A percentile compares a stretch with the other conserved stretches of the same genome.
phyloP scores from a whole-genome alignment of 768 basidiomycete genomes.

The Phlebiopsis flavidoalba region DNA sequence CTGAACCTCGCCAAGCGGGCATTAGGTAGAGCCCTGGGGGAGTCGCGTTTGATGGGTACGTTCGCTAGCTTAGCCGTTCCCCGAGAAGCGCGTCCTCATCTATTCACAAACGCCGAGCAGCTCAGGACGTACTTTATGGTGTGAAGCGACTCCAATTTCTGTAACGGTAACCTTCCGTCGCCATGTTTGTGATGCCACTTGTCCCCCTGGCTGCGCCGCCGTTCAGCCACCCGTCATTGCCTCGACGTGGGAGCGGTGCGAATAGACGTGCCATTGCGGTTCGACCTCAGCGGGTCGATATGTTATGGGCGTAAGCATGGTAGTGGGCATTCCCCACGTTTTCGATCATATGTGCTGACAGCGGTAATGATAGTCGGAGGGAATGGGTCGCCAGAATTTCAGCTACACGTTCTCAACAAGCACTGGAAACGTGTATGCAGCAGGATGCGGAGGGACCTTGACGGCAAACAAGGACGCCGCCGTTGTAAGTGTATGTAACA shows the following conservation, averaged over 20 bases:
- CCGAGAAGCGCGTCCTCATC: background rate
- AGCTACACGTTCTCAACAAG: slow-evolving; percentile 6
- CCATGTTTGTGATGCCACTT: background rate
- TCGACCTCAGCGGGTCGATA: background rate
- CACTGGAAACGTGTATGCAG: slow-evolving; percentile 3
- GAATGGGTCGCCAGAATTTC: background rate
- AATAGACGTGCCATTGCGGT: background rate
- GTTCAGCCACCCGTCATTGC: background rate
- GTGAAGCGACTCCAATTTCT: background rate
- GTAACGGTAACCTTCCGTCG: background rate
- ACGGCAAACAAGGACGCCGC: background rate
- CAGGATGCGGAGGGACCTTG: background rate
- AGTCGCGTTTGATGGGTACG: background rate
- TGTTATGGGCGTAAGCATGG: slow-evolving; percentile 3
- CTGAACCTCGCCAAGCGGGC: no score
- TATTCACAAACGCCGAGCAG: background rate
- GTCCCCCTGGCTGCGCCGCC: background rate
- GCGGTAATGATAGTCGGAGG: background rate
- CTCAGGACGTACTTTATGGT: background rate
- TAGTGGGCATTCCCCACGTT: no score
- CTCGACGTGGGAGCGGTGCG: background rate
- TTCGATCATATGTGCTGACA: background rate
- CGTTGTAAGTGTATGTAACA: background rate
- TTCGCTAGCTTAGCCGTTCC: background rate
- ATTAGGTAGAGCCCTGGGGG: background rate